Conservation (phyloP, 305 asterid species). For the Fraxinus floribunda region DNA sequence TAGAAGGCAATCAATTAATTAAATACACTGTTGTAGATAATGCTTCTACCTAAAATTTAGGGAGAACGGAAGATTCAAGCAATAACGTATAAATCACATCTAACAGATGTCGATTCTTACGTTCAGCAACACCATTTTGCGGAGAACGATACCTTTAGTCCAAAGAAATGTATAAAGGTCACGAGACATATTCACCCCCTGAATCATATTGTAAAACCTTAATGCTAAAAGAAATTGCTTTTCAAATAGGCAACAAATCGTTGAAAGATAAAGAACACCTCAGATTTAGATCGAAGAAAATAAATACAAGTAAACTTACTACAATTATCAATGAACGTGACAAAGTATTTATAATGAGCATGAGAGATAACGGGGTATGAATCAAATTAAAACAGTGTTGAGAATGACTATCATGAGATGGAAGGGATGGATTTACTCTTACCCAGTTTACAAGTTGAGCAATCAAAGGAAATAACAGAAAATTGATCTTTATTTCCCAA, state of each 20-base stretch:
- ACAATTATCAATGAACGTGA: no score
- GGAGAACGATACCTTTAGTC: neutral
- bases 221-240: neutral
- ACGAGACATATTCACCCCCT: neutral
- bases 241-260: no score
- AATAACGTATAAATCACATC: neutral
- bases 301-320: no score
- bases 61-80: neutral
- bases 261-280: no score
- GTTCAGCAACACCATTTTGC: neutral
- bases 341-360: neutral
- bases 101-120: neutral
- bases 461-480: no score
- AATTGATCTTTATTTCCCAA: neutral
- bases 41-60: neutral
- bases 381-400: neutral
- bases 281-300: no score
- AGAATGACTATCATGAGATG: neutral
- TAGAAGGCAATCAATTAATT: neutral
- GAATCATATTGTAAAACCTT: neutral
- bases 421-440: neutral
- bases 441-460: neutral
- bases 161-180: neutral
- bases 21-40: neutral
- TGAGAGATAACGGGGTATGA: neutral